phyloP scores from a whole-genome alignment of 805 yeast species.

The Saccharomycopsis oosterbeekiorum region DNA sequence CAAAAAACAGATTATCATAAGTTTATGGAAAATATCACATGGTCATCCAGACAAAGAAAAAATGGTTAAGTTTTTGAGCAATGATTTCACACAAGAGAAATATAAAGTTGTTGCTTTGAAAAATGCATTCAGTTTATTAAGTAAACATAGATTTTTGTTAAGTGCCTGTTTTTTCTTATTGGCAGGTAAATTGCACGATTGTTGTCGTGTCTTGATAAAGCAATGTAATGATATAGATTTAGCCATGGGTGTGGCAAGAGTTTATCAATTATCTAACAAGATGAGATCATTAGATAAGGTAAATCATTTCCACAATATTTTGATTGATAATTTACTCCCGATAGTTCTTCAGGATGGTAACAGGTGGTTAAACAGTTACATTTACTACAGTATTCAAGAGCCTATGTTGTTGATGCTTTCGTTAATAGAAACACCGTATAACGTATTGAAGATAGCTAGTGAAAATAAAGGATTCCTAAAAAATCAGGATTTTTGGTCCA shows the following conservation, averaged over 20 bases:
- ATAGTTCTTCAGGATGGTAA: slow-evolving; percentile 52
- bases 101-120: slow-evolving; percentile 88
- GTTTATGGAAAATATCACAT: slow-evolving; percentile 72
- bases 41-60: slow-evolving; percentile 77
- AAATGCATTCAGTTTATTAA: slow-evolving; percentile 82
- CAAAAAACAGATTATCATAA: slow-evolving; percentile 65
- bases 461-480: not conserved
- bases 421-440: slow-evolving; percentile 45
- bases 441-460: slow-evolving; percentile 2
- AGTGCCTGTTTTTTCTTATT: slow-evolving; percentile 85
- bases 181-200: slow-evolving; percentile 67
- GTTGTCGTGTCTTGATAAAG: slow-evolving; percentile 60
- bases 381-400: slow-evolving; percentile 55
- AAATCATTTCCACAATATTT: slow-evolving; percentile 32
- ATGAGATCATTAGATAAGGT: slow-evolving; percentile 29
- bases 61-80: slow-evolving; percentile 63
- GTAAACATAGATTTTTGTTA: slow-evolving; percentile 78
- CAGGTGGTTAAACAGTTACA: slow-evolving; percentile 76
- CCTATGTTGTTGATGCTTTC: slow-evolving; percentile 50
- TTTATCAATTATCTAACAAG: slow-evolving; percentile 38
- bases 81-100: slow-evolving; percentile 64
- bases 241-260: slow-evolving; percentile 74
- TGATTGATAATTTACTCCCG: slow-evolving; percentile 45
- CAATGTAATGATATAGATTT: slow-evolving; percentile 60
- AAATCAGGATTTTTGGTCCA: slow-evolving; percentile 1